These are phyloP conservation scores for Amaranthus hypochondriacus DNA, from an alignment of 148 eudicot species.

Conservation along the genomic window DNA sequence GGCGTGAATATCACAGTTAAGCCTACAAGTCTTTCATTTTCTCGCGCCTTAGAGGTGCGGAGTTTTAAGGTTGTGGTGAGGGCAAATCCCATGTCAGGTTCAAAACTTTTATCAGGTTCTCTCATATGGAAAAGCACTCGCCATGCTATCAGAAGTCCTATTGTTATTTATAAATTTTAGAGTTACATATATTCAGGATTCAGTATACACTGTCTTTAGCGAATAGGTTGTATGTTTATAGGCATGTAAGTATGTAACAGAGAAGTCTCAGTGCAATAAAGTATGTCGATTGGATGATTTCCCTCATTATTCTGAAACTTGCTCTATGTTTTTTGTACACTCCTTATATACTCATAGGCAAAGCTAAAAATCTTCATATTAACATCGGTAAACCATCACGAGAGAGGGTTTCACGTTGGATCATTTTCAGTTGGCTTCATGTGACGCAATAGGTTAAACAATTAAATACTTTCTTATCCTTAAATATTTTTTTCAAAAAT, in stretches of 20 bases:
- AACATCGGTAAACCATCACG: too few relatives aligned
- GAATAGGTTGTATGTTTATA: slow-evolving; percentile 8
- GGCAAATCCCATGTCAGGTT: slow-evolving; percentile 30
- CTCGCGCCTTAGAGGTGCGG: slow-evolving; percentile 23
- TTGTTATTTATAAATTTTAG: slow-evolving; percentile 42
- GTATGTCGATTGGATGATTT: neutral
- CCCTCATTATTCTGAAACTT: neutral
- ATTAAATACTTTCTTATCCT: too few relatives aligned
- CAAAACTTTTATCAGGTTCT: slow-evolving; percentile 42
- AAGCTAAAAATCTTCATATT: too few relatives aligned
- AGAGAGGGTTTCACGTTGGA: too few relatives aligned
- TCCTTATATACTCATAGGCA: too few relatives aligned
- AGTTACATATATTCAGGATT: slow-evolving; percentile 7
- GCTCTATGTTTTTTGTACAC: neutral
- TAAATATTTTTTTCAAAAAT: too few relatives aligned
- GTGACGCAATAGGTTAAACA: too few relatives aligned
- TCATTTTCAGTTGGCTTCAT: too few relatives aligned
- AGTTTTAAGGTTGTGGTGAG: slow-evolving; percentile 72
- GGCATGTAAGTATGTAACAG: slow-evolving; percentile 7
- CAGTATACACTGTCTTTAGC: neutral
- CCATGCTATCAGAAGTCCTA: slow-evolving; percentile 62
- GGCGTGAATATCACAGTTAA: slow-evolving; percentile 55
- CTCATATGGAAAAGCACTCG: slow-evolving; percentile 61
- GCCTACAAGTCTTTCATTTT: slow-evolving; percentile 53
- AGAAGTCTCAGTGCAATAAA: neutral